A percentile compares a stretch with the other conserved stretches of the same genome.
phyloP scores from a whole-genome alignment of 176 grass and related monocot species.

The Avena eriantha region DNA sequence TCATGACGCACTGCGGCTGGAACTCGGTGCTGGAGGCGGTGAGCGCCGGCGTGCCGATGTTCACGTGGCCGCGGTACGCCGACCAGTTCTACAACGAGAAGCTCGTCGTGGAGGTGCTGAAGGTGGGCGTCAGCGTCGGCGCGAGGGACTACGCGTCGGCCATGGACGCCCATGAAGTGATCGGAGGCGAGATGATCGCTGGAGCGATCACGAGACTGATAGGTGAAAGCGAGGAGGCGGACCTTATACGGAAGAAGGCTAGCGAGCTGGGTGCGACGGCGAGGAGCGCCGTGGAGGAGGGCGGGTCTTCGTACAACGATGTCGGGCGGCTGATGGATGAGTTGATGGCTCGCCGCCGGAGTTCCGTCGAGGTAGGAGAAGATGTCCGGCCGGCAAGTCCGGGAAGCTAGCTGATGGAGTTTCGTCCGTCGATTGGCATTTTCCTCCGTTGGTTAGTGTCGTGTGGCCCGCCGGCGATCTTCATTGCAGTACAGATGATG shows the following conservation, averaged over 20 bases:
- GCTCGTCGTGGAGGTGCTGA: constrained; percentile 1
- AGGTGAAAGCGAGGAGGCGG: background rate
- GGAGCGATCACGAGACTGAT: background rate
- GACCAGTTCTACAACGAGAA: constrained; percentile 25
- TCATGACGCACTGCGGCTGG: constrained; percentile 79
- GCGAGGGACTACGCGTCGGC: background rate
- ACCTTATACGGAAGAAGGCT: background rate
- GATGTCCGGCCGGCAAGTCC: background rate
- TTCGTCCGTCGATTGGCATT: background rate
- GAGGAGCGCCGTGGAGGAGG: background rate
- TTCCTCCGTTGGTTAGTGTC: background rate
- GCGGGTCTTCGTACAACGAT: background rate
- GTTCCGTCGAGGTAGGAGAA: background rate
- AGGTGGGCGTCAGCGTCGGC: background rate
- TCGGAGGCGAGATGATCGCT: background rate
- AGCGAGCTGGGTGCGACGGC: background rate
- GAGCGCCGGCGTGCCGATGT: background rate
- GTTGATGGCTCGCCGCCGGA: background rate
- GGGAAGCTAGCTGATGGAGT: background rate
- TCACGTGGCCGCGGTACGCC: background rate
- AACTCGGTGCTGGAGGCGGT: constrained; percentile 66
- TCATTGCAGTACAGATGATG: too few species aligned
- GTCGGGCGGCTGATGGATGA: background rate
- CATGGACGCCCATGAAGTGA: background rate
- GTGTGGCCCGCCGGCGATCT: too few species aligned